Conservation (phyloP, 352 stramenopile species). For the Phytophthora niederhauseri region DNA sequence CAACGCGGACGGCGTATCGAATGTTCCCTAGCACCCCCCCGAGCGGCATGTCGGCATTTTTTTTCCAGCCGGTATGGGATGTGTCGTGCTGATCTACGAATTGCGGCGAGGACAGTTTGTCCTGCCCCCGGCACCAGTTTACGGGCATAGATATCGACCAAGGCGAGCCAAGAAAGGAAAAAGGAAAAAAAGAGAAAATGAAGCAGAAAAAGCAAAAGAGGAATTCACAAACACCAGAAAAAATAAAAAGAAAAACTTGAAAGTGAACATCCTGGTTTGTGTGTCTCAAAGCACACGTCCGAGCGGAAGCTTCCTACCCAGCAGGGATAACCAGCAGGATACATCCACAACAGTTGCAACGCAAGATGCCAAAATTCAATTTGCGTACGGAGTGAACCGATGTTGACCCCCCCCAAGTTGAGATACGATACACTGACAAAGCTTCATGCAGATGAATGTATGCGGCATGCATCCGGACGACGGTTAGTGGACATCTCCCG, state of each 20-base stretch:
- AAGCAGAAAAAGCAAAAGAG: constrained; percentile 8
- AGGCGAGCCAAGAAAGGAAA: constrained; percentile 6
- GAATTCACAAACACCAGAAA: neutral
- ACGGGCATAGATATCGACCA: neutral
- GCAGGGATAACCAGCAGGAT: neutral
- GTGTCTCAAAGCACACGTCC: neutral
- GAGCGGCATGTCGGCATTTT: neutral
- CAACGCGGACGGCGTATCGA: neutral
- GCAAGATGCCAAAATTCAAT: neutral
- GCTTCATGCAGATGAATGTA: too few species aligned
- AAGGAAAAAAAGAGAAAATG: constrained; percentile 32
- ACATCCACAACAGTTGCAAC: neutral
- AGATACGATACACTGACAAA: too few species aligned
- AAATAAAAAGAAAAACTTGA: neutral
- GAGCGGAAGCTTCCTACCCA: neutral
- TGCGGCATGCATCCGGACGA: too few species aligned
- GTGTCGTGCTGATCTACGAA: neutral
- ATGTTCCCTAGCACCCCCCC: too few species aligned
- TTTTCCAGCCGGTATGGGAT: neutral
- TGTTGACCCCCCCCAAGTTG: too few species aligned
- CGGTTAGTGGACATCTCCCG: too few species aligned
- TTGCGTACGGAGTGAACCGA: neutral
- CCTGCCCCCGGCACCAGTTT: neutral
- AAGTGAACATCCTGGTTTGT: neutral
- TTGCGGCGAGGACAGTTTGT: neutral